phyloP scores from a whole-genome alignment of 345 rosid species.

The Laguncularia racemosa region DNA sequence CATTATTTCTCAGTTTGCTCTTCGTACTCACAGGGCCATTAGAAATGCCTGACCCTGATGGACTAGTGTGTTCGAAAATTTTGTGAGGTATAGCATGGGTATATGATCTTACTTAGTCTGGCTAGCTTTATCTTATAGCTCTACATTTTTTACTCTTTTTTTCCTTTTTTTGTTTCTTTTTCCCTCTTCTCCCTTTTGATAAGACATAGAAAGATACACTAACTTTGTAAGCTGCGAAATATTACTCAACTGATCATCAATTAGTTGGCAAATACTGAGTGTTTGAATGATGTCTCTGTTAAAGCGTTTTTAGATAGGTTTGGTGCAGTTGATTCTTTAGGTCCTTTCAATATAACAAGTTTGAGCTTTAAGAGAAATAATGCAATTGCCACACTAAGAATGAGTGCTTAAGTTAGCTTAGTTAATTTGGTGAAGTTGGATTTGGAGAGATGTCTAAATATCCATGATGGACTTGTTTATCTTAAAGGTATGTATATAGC shows the following conservation, averaged over 20 bases:
- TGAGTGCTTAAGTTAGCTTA: slow-evolving; percentile 55
- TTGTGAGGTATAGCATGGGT: no score
- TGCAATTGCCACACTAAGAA: slow-evolving; percentile 58
- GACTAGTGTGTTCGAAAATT: no score
- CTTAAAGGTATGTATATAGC: no score
- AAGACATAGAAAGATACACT: slow-evolving; percentile 80
- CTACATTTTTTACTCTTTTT: no score
- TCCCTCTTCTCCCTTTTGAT: slow-evolving; percentile 15
- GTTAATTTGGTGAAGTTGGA: slow-evolving; percentile 72
- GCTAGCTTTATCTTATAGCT: no score
- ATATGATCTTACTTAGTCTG: no score
- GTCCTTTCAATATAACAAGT: slow-evolving; percentile 59
- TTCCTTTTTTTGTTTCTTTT: slow-evolving; percentile 16
- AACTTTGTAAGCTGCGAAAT: slow-evolving; percentile 73
- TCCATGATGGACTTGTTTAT: no score
- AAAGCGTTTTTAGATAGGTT: slow-evolving; percentile 68
- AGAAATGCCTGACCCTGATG: no score
- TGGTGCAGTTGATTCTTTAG: slow-evolving; percentile 25
- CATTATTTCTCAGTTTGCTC: no score
- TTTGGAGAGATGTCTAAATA: slow-evolving; percentile 80
- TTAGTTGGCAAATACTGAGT: slow-evolving; percentile 48
- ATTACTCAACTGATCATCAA: slow-evolving; percentile 80
- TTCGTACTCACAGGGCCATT: no score
- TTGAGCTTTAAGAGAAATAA: slow-evolving; percentile 70
- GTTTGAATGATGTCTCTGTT: slow-evolving; percentile 35